Evolutionary conservation across 2,329 filamentous ascomycete species (phyloP).

Genomic region (Diaporthe citriasiana): DNA sequence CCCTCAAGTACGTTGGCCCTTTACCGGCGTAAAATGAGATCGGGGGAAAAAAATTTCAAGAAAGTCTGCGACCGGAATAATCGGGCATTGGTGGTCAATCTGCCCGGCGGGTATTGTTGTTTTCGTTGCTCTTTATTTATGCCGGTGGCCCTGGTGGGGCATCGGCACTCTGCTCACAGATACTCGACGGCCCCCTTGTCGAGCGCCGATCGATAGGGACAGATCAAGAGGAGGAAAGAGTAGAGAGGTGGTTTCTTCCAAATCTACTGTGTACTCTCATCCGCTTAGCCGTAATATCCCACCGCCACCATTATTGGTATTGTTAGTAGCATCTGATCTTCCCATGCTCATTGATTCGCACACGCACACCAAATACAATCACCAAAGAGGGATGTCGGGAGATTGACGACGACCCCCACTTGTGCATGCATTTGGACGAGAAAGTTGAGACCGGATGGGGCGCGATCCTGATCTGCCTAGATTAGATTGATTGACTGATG

Average conservation of each 20-base stretch:
- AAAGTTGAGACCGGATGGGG: constrained; percentile 31
- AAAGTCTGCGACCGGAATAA: constrained; percentile 10
- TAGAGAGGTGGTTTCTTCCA: no score
- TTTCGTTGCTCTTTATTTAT: not conserved
- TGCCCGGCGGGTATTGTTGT: no score
- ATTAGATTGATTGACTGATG: constrained; percentile 3
- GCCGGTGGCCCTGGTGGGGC: not conserved
- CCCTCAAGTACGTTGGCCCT: not conserved
- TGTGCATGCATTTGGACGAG: not conserved
- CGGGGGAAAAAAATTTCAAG: constrained; percentile 15
- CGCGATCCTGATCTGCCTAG: constrained; percentile 6
- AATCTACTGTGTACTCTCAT: no score
- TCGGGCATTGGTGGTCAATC: not conserved
- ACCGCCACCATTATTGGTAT: not conserved
- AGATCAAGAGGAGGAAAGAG: not conserved
- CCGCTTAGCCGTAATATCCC: not conserved
- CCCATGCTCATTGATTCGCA: not conserved
- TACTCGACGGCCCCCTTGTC: not conserved
- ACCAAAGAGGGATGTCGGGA: not conserved
- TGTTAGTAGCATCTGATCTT: not conserved
- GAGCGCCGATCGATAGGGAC: not conserved
- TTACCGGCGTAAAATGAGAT: not conserved
- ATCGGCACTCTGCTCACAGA: no score
- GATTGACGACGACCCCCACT: not conserved
- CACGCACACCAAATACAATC: not conserved